Evolutionary conservation across 192 early-diverging fungal species (phyloP).

Genomic region (Geranomyces michiganensis): DNA sequence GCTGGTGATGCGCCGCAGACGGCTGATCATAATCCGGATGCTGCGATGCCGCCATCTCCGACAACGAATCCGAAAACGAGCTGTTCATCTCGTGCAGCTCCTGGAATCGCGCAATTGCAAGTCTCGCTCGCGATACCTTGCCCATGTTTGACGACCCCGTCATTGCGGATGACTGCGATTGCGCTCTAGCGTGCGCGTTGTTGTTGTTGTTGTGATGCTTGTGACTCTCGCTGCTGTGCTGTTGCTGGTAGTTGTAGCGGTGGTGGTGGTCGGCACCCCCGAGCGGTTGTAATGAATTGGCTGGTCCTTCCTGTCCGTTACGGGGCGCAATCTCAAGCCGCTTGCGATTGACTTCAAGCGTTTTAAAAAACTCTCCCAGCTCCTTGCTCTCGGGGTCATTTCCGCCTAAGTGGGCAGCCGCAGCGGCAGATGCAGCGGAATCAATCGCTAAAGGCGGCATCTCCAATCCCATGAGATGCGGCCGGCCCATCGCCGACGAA

Average conservation of each 20-base stretch:
- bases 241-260: too few relatives aligned
- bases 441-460: slow-evolving; percentile 6
- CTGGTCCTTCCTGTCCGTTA: too few relatives aligned
- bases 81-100: slow-evolving; percentile 29
- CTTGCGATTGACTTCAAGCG: slow-evolving; percentile 16
- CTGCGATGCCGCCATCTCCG: slow-evolving; percentile 22
- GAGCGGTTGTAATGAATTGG: too few relatives aligned
- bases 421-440: neutral
- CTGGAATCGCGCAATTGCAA: slow-evolving; percentile 27
- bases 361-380: slow-evolving; percentile 20
- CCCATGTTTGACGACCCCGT: neutral
- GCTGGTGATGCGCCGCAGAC: neutral
- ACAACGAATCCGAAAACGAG: slow-evolving; percentile 32
- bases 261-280: too few relatives aligned
- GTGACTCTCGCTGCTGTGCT: neutral
- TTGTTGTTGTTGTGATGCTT: neutral
- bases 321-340: neutral
- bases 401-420: neutral
- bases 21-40: neutral
- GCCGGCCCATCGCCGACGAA: slow-evolving; percentile 3
- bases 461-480: neutral
- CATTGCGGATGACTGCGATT: neutral
- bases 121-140: neutral
- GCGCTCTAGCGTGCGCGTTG: neutral
- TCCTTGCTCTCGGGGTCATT: slow-evolving; percentile 7